Base-by-base conservation (phyloP, 2,329 filamentous ascomycete genomes). In the Arthrobotrys pseudoclavata region DNA sequence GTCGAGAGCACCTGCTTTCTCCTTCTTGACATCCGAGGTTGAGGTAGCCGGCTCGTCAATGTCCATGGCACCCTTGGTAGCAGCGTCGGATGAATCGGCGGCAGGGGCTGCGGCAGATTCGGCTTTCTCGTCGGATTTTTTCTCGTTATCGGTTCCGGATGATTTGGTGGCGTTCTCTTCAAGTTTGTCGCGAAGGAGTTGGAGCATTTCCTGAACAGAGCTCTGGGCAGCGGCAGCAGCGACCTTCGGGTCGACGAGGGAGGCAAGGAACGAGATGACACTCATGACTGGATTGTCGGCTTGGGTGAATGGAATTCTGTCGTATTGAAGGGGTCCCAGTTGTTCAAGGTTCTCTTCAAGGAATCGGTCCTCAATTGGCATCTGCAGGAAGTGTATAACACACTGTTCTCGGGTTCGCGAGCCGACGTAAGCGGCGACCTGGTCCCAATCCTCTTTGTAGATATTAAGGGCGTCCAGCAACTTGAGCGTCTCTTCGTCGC, bases 331-430 rank as follows among this genome's bases (percentile, higher is more conserved):
- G 79, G 93, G 90, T 7, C 94, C 94, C 76, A 91, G 89, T 63
- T 93, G 88, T 70, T 89, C 88, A 6, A 88, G 86, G 81, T 95
- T 91, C 6, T 93, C 90, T 81, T 98, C 94, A 9, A 97, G 86
- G 82, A 97, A 99, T 83, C 97, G 96, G 85, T 97, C 95, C 84
- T 98, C 96, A 79, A 99, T 99, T 81, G 97, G 95, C 40, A 99
- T 87, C 83, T 97, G 94, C 79, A 99, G 84, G 86, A 99, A 99
- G 83, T 97, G 96, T 81, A 98, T 88, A 15, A 98, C 95, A 83
- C 96, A 99, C 85, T 99, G 95, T 84, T 99, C 96, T 66, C 93
- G 89, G 1, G 94, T 97, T 76, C 95, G 91, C 1, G 93, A 96
- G 60, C 92, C 92, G 50, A 99, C 96, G 82, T 97, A 92, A 79